A percentile compares a stretch with the other conserved stretches of the same genome.
Evolutionary conservation across 768 basidiomycete species (phyloP).

Genomic region (Wakefieldia striispora): DNA sequence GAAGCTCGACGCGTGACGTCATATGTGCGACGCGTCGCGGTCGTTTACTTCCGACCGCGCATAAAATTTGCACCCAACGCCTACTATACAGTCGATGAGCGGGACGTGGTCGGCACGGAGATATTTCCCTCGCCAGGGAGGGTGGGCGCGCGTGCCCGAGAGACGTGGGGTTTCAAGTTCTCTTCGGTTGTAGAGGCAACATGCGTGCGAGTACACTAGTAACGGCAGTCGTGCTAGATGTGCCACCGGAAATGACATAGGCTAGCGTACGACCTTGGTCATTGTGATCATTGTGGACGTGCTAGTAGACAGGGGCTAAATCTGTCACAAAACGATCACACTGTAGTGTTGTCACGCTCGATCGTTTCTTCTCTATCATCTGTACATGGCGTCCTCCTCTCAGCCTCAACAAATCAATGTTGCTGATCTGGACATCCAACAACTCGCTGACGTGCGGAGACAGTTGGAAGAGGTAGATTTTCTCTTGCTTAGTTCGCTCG

Average conservation of each 20-base stretch:
- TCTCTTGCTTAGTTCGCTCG: neutral
- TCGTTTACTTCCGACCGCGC: no score
- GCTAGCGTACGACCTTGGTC: conserved; percentile 52
- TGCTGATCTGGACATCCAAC: conserved; percentile 78
- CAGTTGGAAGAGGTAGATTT: conserved; percentile 84
- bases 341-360: conserved; percentile 1
- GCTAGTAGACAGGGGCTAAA: conserved; percentile 2
- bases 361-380: conserved; percentile 2
- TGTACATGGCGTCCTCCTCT: conserved; percentile 33
- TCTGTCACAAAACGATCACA: conserved; percentile 12
- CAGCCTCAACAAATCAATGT: conserved; percentile 75
- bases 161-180: conserved; percentile 33
- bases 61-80: neutral
- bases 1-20: no score
- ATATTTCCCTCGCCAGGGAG: conserved; percentile 60
- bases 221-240: conserved; percentile 45
- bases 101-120: conserved; percentile 36
- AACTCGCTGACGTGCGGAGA: conserved; percentile 84
- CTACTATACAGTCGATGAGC: conserved; percentile 33
- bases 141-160: conserved; percentile 46
- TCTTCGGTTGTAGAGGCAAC: conserved; percentile 50
- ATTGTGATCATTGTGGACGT: no score
- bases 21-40: no score
- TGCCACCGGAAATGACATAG: conserved; percentile 52
- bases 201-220: conserved; percentile 61